Evolutionary conservation across 2,329 filamentous ascomycete species (phyloP), one percentile per base, ranked within the genome.

Genomic region (Colletotrichum salicis): DNA sequence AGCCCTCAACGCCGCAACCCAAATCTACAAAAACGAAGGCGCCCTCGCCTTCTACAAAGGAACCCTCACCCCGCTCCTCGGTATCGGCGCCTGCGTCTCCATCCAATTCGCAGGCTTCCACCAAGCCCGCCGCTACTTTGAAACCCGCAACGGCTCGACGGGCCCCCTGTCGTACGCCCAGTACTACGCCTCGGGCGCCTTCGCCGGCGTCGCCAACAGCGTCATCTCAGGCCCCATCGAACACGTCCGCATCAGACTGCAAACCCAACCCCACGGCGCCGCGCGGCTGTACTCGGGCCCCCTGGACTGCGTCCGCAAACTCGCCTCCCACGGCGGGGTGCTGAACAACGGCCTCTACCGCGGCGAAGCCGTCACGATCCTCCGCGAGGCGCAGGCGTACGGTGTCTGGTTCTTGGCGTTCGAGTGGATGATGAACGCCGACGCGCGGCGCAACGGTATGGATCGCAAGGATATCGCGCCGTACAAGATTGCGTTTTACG

Each of bases 31-130:
- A 78, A 92, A 94, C 78, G 96, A 99, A 82, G 96, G 96, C 1
- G 88, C 95, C 2, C 84, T 93, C 13, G 96, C 96, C 69, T 99
- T 99, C 86, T 99, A 99, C 90, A 99, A 99, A 84, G 96, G 96
- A 78, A 98, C 96, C 0, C 87, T 99, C 68, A 98, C 96, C 5
- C 96, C 96, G 0, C 88, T 99, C 67, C 90, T 99, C 69, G 96
- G 96, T 76, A 98, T 99, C 79, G 96, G 96, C 76, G 96, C 96
- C 76, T 99, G 96, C 82, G 95, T 96, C 57, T 98, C 95, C n/a
- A 93, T 99, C 77, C 96, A 99, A 86, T 99, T 99, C 82, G 96
- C 95, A 74, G 96, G 93, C 77, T 99, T 98, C 88, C 95, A 98
- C 86, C 92, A 93, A 79, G 95, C 96, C 10, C 93, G 94, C 72